phyloP scores from a whole-genome alignment of 192 early-diverging fungal species.

The Podila horticola region DNA sequence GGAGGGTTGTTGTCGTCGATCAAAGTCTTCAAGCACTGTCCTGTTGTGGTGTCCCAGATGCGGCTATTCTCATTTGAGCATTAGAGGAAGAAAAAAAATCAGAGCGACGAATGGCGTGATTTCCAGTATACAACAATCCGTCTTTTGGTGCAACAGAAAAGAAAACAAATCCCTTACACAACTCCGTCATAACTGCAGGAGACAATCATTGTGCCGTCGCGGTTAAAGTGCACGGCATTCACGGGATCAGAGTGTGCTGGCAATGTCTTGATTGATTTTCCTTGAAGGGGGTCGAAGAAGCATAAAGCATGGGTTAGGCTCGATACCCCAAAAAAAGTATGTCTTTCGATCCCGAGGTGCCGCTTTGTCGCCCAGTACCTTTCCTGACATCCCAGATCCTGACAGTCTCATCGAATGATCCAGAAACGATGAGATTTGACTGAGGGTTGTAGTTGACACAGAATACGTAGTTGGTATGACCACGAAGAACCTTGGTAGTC shows the following conservation, averaged over 20 bases:
- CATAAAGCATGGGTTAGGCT: not conserved
- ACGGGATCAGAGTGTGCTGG: slow-evolving; percentile 98
- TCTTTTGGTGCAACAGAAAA: not conserved
- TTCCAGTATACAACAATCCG: not conserved
- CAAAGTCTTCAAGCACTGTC: slow-evolving; percentile 96
- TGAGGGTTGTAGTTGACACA: slow-evolving; percentile 97
- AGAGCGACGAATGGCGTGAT: not conserved
- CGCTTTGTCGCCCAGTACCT: slow-evolving; percentile 53
- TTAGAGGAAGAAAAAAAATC: not conserved
- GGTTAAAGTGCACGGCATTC: slow-evolving; percentile 93
- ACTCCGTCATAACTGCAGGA: slow-evolving; percentile 95
- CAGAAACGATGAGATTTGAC: slow-evolving; percentile 93
- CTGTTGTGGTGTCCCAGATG: slow-evolving; percentile 98
- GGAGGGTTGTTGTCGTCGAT: slow-evolving; percentile 96
- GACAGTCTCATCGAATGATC: slow-evolving; percentile 97
- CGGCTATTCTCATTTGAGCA: slow-evolving; percentile 65
- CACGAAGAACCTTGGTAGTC: slow-evolving; percentile 80
- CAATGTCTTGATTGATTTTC: slow-evolving; percentile 90
- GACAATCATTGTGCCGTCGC: slow-evolving; percentile 97
- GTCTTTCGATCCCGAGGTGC: no score
- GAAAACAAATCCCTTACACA: slow-evolving; percentile 71
- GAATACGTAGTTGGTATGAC: slow-evolving; percentile 98
- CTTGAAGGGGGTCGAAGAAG: slow-evolving; percentile 23
- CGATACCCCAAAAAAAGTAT: not conserved
- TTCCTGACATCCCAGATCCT: slow-evolving; percentile 95